A percentile compares a stretch with the other conserved stretches of the same genome.
phyloP scores from a whole-genome alignment of 495 filamentous ascomycete species.

The Penicillium daleae region DNA sequence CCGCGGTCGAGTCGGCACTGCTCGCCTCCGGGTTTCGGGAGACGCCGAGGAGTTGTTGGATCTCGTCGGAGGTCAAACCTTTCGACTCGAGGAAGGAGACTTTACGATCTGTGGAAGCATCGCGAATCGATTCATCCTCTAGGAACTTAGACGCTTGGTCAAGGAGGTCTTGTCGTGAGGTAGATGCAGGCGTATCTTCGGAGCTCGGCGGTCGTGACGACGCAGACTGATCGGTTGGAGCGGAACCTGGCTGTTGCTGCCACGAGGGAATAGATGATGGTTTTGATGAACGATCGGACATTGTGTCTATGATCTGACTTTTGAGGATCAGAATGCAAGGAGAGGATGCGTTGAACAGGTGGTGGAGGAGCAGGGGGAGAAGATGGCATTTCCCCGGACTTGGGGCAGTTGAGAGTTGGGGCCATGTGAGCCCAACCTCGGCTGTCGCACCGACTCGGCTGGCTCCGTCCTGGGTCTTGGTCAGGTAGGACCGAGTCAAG shows the following conservation, averaged over 20 bases:
- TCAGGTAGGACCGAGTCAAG: not conserved
- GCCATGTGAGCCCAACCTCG: slow-evolving; percentile 41
- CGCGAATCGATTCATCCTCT: slow-evolving; percentile 73
- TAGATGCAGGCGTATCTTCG: slow-evolving; percentile 37
- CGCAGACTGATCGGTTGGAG: slow-evolving; percentile 24
- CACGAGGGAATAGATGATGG: slow-evolving; percentile 51
- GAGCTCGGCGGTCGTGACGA: slow-evolving; percentile 37
- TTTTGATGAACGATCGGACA: slow-evolving; percentile 44
- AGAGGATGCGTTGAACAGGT: not conserved
- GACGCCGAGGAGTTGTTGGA: slow-evolving; percentile 64
- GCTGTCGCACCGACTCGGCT: slow-evolving; percentile 31
- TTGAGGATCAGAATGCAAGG: slow-evolving; percentile 1
- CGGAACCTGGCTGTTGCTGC: slow-evolving; percentile 40
- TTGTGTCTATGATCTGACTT: slow-evolving; percentile 20
- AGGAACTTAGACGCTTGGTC: slow-evolving; percentile 79
- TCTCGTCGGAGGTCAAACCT: slow-evolving; percentile 69
- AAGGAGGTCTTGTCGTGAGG: slow-evolving; percentile 52
- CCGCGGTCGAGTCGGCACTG: slow-evolving; percentile 26
- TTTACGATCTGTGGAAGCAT: slow-evolving; percentile 73
- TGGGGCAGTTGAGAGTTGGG: slow-evolving; percentile 4
- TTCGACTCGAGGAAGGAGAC: slow-evolving; percentile 79
- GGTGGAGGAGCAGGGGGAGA: slow-evolving; percentile 8
- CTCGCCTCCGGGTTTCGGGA: slow-evolving; percentile 43
- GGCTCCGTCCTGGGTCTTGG: not conserved
- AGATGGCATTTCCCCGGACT: slow-evolving; percentile 29